These are phyloP conservation scores for Nicotiana tabacum DNA, from an alignment of 257 asterid species.

Conservation along the genomic window DNA sequence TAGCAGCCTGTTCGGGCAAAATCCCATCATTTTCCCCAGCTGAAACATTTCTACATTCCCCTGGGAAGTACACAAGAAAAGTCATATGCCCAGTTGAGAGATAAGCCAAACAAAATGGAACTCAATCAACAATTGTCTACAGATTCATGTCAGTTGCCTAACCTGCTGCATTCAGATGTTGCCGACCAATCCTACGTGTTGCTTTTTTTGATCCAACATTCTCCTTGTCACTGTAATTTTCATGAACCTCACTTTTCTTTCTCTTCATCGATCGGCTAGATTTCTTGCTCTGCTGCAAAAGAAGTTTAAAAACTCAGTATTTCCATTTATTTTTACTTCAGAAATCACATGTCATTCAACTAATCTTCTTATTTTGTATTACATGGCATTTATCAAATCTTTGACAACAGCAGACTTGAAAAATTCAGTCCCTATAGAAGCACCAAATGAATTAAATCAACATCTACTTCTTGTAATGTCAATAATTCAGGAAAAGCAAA, in stretches of 20 bases:
- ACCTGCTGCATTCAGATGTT: conserved; percentile 17
- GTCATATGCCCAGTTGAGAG: neutral
- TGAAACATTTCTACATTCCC: neutral
- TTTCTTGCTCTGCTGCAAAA: conserved; percentile 8
- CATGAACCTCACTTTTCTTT: conserved; percentile 14
- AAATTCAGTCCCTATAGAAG: neutral
- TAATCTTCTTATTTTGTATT: no score
- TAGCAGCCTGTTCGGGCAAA: neutral
- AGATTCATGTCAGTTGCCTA: neutral
- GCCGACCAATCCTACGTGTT: conserved; percentile 9
- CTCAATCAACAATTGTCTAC: neutral
- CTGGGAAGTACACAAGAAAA: conserved; percentile 2
- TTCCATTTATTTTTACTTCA: conserved; percentile 7
- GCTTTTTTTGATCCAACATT: conserved; percentile 7
- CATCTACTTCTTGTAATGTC: neutral
- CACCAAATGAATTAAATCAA: conserved; percentile 3
- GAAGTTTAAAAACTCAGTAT: neutral
- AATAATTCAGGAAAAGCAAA: neutral
- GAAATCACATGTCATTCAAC: neutral
- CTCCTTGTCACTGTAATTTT: conserved; percentile 10
- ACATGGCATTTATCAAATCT: neutral
- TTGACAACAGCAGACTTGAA: neutral
- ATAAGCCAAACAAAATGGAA: neutral
- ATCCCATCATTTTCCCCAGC: neutral
- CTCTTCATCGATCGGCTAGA: conserved; percentile 16